A percentile compares a stretch with the other conserved stretches of the same genome.
Evolutionary conservation across 2,329 filamentous ascomycete genomes (phyloP).

Genomic region (Stachybotrys chartarum): DNA sequence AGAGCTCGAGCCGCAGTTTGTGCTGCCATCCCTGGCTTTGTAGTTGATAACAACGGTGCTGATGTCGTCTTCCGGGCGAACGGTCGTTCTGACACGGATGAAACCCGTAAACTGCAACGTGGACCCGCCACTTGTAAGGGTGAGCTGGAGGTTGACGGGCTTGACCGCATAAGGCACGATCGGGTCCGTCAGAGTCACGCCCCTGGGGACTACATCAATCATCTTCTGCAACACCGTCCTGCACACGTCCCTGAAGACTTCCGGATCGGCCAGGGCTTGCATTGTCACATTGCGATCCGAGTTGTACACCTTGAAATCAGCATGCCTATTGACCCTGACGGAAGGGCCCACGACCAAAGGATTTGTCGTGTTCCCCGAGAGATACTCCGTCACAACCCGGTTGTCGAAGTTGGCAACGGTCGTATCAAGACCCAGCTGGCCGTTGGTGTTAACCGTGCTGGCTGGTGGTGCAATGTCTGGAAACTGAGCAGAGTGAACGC

Average conservation of each 20-base stretch:
- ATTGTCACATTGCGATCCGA: conserved; percentile 50
- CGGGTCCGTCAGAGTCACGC: conserved; percentile 41
- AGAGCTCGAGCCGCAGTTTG: conserved; percentile 30
- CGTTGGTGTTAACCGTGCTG: conserved; percentile 28
- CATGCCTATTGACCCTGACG: conserved; percentile 34
- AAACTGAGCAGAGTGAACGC: conserved; percentile 48
- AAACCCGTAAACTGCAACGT: conserved; percentile 44
- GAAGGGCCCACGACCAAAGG: conserved; percentile 48
- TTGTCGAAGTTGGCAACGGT: conserved; percentile 46
- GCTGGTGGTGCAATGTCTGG: conserved; percentile 42
- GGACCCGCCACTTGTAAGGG: conserved; percentile 39
- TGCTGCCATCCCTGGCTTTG: conserved; percentile 45
- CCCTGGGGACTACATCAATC: conserved; percentile 52
- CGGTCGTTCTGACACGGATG: conserved; percentile 50
- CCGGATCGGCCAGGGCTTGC: conserved; percentile 33
- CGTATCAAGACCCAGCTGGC: conserved; percentile 38
- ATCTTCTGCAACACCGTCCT: conserved; percentile 47
- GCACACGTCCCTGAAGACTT: conserved; percentile 40
- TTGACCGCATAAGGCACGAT: conserved; percentile 53
- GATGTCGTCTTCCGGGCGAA: conserved; percentile 32
- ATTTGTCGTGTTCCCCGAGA: conserved; percentile 45
- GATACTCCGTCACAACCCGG: conserved; percentile 48
- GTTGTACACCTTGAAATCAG: conserved; percentile 50
- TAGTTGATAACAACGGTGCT: conserved; percentile 44
- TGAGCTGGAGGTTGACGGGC: conserved; percentile 49